Percentiles rank a stretch among this genome's conserved stretches.
Conservation (phyloP, 805 yeast species). For the Cyberlindnera amylophila region DNA sequence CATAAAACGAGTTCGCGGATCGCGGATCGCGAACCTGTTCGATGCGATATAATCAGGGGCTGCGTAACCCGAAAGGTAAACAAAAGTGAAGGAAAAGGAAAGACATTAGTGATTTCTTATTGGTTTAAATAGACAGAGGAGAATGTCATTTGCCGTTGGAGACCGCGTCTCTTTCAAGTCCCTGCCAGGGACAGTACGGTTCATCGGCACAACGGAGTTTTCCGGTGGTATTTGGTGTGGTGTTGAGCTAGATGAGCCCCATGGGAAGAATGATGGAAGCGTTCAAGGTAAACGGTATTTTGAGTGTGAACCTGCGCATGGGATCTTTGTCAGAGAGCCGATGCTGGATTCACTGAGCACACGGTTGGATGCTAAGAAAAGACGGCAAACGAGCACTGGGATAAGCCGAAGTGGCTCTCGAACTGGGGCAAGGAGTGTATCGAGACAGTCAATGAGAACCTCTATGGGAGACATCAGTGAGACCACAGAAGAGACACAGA, state of each 20-base stretch:
- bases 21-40: too few relatives aligned
- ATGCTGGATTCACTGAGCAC: constrained; percentile 18
- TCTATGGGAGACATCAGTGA: background rate
- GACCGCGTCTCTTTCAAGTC: constrained; percentile 17
- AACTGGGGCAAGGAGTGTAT: constrained; percentile 1
- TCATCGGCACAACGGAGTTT: constrained; percentile 51
- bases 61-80: too few relatives aligned
- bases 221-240: constrained; percentile 78
- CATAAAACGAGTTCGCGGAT: too few relatives aligned
- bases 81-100: too few relatives aligned
- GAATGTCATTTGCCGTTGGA: constrained; percentile 12
- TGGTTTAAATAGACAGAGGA: too few relatives aligned
- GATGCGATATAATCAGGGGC: too few relatives aligned
- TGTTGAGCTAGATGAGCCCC: constrained; percentile 67
- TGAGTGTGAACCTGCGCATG: constrained; percentile 48
- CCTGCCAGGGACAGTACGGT: constrained; percentile 43
- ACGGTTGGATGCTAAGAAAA: background rate
- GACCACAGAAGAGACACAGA: constrained; percentile 6
- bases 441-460: background rate
- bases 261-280: constrained; percentile 80
- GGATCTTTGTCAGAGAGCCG: constrained; percentile 47
- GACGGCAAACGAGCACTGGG: constrained; percentile 5
- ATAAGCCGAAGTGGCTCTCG: constrained; percentile 1
- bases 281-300: constrained; percentile 61
- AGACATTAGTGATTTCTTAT: too few relatives aligned